A percentile compares a stretch with the other conserved stretches of the same genome.
These are phyloP conservation scores for Taphrina communis DNA, from an alignment of 1,139 yeast genomes.

Conservation along the genomic window DNA sequence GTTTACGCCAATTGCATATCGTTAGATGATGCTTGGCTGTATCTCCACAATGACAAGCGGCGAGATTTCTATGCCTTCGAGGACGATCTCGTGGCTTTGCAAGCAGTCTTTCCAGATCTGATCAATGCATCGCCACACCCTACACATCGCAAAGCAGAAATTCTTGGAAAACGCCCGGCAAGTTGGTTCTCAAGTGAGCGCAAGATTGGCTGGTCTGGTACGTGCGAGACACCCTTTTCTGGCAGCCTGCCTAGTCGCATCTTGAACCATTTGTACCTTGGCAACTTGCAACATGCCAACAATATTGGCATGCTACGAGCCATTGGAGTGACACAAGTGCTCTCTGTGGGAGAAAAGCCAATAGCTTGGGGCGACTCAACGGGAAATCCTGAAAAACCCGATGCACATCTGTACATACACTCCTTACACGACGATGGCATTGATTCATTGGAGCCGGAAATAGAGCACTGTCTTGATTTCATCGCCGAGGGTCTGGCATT, in stretches of 20 bases:
- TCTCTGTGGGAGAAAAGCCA: constrained; percentile 79
- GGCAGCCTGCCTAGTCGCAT: constrained; percentile 78
- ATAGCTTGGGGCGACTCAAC: constrained; percentile 8
- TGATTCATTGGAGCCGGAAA: constrained; percentile 55
- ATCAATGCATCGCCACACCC: constrained; percentile 56
- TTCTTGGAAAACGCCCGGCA: constrained; percentile 37
- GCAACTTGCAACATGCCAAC: constrained; percentile 83
- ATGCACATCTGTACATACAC: constrained; percentile 51
- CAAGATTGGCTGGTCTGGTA: constrained; percentile 43
- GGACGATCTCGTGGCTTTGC: constrained; percentile 70
- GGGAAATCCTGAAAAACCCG: neutral
- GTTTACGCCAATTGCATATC: constrained; percentile 67
- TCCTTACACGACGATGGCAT: constrained; percentile 61
- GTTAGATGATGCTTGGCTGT: constrained; percentile 60
- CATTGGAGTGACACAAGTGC: constrained; percentile 73
- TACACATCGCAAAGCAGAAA: constrained; percentile 35
- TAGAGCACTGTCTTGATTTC: constrained; percentile 48
- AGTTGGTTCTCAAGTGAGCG: constrained; percentile 50
- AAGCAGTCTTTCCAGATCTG: constrained; percentile 67
- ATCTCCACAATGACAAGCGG: constrained; percentile 65
- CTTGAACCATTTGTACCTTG: constrained; percentile 81
- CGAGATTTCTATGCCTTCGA: constrained; percentile 85
- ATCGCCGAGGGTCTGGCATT: constrained; percentile 54
- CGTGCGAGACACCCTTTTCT: constrained; percentile 45
- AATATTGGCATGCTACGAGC: constrained; percentile 66